phyloP scores from a whole-genome alignment of 495 filamentous ascomycete species.

The Neurospora tetraspora region DNA sequence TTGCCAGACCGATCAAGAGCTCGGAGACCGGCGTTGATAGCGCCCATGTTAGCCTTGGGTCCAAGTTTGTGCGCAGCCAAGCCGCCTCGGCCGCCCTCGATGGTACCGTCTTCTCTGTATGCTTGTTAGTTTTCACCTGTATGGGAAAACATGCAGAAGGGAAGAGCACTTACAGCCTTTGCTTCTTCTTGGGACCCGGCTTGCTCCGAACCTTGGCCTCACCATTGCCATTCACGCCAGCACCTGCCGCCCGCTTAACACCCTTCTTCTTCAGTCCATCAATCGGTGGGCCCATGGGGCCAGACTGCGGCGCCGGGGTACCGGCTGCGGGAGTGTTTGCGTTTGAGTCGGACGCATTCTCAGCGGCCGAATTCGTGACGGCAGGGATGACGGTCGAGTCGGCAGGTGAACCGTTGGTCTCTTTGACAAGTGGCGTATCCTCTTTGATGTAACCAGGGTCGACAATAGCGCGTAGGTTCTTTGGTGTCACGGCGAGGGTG shows the following conservation, averaged over 20 bases:
- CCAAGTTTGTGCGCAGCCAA: constrained; percentile 64
- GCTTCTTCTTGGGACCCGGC: constrained; percentile 92
- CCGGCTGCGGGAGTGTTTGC: constrained; percentile 35
- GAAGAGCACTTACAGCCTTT: constrained; percentile 64
- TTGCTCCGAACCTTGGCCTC: constrained; percentile 60
- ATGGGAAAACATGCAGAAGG: neutral
- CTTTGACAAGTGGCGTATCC: constrained; percentile 25
- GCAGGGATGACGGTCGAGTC: constrained; percentile 18
- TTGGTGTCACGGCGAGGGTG: constrained; percentile 28
- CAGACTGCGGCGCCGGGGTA: constrained; percentile 32
- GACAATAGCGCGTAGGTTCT: constrained; percentile 34
- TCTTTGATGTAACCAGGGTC: constrained; percentile 32
- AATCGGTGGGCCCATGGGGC: constrained; percentile 42
- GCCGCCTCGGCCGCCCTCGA: constrained; percentile 38
- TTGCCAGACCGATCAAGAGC: constrained; percentile 85
- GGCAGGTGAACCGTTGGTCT: constrained; percentile 19
- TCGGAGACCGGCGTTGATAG: constrained; percentile 92
- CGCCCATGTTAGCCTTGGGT: constrained; percentile 94
- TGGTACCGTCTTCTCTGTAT: constrained; percentile 50
- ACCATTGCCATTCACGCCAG: constrained; percentile 40
- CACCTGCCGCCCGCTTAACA: constrained; percentile 31
- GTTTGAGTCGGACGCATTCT: constrained; percentile 39
- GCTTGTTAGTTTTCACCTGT: constrained; percentile 2
- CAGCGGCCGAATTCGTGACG: constrained; percentile 26
- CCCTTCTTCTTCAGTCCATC: constrained; percentile 53